Conservation (phyloP, 306 rosid genomes). For the Dalbergia cochinchinensis region DNA sequence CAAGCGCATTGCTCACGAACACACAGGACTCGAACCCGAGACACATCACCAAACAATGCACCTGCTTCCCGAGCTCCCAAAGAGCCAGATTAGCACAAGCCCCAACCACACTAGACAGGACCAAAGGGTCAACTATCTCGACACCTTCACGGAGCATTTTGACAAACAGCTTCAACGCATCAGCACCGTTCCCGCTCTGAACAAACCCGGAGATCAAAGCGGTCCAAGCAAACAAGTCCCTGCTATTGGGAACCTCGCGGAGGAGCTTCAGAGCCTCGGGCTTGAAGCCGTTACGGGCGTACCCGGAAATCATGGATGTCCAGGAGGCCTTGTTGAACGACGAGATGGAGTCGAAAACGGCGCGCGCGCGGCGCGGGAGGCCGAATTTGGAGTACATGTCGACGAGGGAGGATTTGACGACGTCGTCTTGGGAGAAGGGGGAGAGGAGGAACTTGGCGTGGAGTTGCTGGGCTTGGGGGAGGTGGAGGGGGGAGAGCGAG, state of each 20-base stretch:
- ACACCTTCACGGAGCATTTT: constrained; percentile 76
- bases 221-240: constrained; percentile 81
- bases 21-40: constrained; percentile 85
- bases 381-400: constrained; percentile 85
- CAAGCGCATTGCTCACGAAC: constrained; percentile 79
- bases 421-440: constrained; percentile 61
- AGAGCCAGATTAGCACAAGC: constrained; percentile 82
- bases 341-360: constrained; percentile 68
- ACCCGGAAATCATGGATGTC: constrained; percentile 86
- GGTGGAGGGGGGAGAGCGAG: constrained; percentile 49
- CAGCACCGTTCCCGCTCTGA: constrained; percentile 77
- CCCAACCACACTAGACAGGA: constrained; percentile 81
- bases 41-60: constrained; percentile 64
- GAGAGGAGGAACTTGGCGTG: constrained; percentile 77
- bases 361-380: constrained; percentile 61
- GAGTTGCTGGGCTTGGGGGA: constrained; percentile 69
- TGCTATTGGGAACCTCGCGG: constrained; percentile 44
- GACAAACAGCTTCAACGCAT: constrained; percentile 63
- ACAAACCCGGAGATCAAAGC: constrained; percentile 91
- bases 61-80: constrained; percentile 83
- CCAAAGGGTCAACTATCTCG: constrained; percentile 73
- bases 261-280: constrained; percentile 68
- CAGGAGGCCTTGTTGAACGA: constrained; percentile 62
- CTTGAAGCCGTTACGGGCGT: constrained; percentile 74
- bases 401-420: constrained; percentile 81